phyloP scores from a whole-genome alignment of 768 basidiomycete genomes.

The Amanita muscaria region DNA sequence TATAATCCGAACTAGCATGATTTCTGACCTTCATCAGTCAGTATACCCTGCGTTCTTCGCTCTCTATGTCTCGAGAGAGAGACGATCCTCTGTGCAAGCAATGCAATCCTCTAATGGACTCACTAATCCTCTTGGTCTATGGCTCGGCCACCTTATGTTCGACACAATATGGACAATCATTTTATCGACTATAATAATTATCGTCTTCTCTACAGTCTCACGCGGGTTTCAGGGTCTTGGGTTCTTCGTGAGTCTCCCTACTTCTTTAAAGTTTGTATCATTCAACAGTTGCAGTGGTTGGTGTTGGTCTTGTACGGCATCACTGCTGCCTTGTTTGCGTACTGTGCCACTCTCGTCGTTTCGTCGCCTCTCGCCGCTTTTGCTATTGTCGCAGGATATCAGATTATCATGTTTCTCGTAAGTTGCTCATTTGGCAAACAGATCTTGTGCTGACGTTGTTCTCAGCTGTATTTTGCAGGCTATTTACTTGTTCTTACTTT shows the following conservation, averaged over 20 bases:
- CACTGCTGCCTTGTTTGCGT: conserved; percentile 59
- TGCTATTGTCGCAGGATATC: conserved; percentile 63
- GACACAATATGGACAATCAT: conserved; percentile 54
- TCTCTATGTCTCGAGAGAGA: conserved; percentile 67
- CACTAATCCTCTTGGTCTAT: conserved; percentile 58
- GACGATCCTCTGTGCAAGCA: conserved; percentile 64
- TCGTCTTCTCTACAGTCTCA: conserved; percentile 48
- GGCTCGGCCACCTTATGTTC: conserved; percentile 74
- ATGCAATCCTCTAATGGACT: conserved; percentile 79
- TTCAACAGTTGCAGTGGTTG: conserved; percentile 44
- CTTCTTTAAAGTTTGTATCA: neutral
- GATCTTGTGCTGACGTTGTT: neutral
- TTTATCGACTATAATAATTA: conserved; percentile 53
- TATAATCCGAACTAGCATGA: neutral
- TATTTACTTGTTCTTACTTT: conserved; percentile 72
- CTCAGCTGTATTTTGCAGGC: conserved; percentile 52
- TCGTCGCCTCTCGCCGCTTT: conserved; percentile 66
- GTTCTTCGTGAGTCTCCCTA: conserved; percentile 36
- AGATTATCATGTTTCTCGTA: conserved; percentile 64
- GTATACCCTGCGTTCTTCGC: conserved; percentile 80
- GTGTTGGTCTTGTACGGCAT: conserved; percentile 64
- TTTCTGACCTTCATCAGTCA: conserved; percentile 30
- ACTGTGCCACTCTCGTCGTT: conserved; percentile 51
- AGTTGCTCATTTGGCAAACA: conserved; percentile 18
- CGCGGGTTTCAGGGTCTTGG: conserved; percentile 65